Percentiles rank a stretch among this genome's conserved stretches.
Conservation (phyloP, 2,329 filamentous ascomycete species). For the Aciculosporium take region DNA sequence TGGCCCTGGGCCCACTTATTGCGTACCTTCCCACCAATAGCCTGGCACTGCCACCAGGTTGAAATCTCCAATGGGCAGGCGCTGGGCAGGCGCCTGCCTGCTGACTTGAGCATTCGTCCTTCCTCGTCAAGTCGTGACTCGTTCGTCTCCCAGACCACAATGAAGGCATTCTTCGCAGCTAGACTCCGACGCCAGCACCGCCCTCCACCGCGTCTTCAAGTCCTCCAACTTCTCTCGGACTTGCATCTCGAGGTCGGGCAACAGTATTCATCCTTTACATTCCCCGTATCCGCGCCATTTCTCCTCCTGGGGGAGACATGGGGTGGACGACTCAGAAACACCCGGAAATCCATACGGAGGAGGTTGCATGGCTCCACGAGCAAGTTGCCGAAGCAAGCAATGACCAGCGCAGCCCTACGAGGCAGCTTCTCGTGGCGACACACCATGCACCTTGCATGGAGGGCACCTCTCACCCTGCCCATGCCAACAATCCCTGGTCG, state of each 20-base stretch:
- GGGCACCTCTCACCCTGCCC: background rate
- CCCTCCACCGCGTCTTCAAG: background rate
- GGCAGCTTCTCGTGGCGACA: conserved; percentile 34
- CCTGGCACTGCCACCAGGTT: background rate
- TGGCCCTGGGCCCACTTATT: background rate
- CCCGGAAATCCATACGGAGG: conserved; percentile 30
- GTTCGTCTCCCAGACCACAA: background rate
- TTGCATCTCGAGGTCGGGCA: conserved; percentile 33
- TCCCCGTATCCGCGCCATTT: conserved; percentile 25
- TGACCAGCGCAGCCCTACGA: conserved; percentile 6
- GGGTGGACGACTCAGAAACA: conserved; percentile 38
- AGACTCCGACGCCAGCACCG: conserved; percentile 1
- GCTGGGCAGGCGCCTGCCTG: no score
- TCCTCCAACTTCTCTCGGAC: conserved; percentile 28
- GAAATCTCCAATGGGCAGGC: no score
- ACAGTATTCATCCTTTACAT: conserved; percentile 27
- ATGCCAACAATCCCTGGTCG: background rate
- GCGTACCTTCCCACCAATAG: background rate
- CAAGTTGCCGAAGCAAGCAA: conserved; percentile 9
- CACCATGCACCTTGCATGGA: conserved; percentile 34
- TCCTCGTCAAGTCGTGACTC: background rate
- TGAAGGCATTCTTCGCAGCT: conserved; percentile 3
- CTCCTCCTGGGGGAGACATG: conserved; percentile 37
- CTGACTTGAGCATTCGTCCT: background rate
- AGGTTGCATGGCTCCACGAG: conserved; percentile 35